Evolutionary conservation across 2,329 filamentous ascomycete species (phyloP).

Genomic region (Colletotrichum sp.): DNA sequence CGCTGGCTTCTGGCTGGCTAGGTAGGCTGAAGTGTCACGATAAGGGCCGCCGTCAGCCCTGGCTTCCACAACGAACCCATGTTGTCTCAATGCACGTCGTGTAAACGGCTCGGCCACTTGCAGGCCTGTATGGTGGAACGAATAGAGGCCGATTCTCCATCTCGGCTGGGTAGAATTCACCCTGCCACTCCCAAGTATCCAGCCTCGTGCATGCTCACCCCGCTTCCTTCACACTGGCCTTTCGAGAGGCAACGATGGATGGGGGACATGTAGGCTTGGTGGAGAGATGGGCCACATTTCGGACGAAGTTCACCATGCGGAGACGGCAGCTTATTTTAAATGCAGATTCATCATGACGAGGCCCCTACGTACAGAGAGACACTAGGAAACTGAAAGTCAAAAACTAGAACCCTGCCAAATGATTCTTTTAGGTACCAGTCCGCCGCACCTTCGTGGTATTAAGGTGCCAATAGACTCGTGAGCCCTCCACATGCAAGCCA

Average conservation of each 20-base stretch:
- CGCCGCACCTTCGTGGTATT: slow-evolving; percentile 24
- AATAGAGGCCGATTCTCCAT: neutral
- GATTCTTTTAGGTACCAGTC: slow-evolving; percentile 24
- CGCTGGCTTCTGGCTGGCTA: neutral
- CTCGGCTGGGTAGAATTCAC: neutral
- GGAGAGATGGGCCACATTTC: neutral
- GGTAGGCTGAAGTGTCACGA: neutral
- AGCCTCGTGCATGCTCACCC: slow-evolving; percentile 1
- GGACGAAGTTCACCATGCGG: neutral
- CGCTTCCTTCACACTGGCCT: neutral
- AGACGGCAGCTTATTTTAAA: neutral
- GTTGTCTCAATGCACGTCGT: neutral
- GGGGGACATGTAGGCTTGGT: neutral
- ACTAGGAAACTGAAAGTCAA: slow-evolving; percentile 23
- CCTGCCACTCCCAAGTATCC: slow-evolving; percentile 1
- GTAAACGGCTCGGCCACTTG: neutral
- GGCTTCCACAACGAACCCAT: neutral
- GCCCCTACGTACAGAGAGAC: slow-evolving; percentile 25
- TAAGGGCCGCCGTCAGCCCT: neutral
- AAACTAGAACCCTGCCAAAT: slow-evolving; percentile 24
- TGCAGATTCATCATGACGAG: slow-evolving; percentile 23
- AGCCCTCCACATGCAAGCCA: slow-evolving; percentile 25
- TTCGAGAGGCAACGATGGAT: neutral
- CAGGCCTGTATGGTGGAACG: slow-evolving; percentile 9
- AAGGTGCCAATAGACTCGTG: slow-evolving; percentile 24